These are phyloP conservation scores for Claviceps maximensis DNA, from an alignment of 2,329 filamentous ascomycete genomes.

Conservation along the genomic window DNA sequence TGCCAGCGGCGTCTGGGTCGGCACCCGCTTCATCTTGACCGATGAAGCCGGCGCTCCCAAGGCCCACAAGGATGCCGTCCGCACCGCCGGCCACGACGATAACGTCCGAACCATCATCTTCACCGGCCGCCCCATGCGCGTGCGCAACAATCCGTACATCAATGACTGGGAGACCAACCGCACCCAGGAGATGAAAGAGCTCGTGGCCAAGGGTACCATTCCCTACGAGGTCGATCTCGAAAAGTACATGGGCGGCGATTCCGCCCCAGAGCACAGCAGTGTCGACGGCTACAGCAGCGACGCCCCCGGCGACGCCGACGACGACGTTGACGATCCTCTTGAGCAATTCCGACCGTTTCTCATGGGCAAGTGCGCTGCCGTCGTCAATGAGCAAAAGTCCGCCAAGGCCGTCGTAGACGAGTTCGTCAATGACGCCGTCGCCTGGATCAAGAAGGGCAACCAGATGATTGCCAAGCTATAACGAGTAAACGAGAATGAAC, in stretches of 20 bases:
- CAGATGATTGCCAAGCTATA: constrained; percentile 61
- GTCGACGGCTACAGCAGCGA: constrained; percentile 46
- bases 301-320: constrained; percentile 56
- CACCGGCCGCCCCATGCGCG: constrained; percentile 87
- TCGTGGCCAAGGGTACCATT: constrained; percentile 78
- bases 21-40: constrained; percentile 85
- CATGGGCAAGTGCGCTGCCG: constrained; percentile 94
- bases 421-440: constrained; percentile 71
- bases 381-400: constrained; percentile 82
- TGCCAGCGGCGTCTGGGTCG: constrained; percentile 87
- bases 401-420: constrained; percentile 92
- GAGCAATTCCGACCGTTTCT: constrained; percentile 84
- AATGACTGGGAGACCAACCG: constrained; percentile 93
- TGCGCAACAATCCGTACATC: constrained; percentile 90
- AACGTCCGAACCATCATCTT: constrained; percentile 97
- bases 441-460: constrained; percentile 54
- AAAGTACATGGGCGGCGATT: constrained; percentile 47
- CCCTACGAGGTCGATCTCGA: constrained; percentile 93
- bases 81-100: constrained; percentile 84
- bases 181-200: constrained; percentile 75
- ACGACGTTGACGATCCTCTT: constrained; percentile 71
- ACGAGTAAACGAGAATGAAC: constrained; percentile 4
- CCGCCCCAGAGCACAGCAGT: constrained; percentile 46
- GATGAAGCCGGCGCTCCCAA: constrained; percentile 91
- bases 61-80: constrained; percentile 89